These are phyloP conservation scores for Medicago ruthenica DNA, from an alignment of 306 rosid species.

Conservation along the genomic window DNA sequence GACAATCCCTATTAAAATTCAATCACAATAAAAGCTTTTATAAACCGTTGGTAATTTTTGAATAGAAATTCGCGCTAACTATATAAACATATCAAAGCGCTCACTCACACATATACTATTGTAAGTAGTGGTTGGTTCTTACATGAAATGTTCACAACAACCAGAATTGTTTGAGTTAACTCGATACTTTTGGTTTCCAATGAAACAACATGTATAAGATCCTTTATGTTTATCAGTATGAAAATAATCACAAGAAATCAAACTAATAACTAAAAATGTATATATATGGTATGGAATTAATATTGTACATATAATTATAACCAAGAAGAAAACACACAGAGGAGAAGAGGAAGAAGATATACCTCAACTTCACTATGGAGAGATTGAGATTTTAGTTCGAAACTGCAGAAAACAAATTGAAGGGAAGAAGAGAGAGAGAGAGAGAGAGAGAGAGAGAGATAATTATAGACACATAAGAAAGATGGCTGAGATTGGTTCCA, in stretches of 20 bases:
- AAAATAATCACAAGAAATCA: background rate
- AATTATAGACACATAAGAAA: background rate
- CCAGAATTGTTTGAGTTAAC: background rate
- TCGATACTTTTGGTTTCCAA: background rate
- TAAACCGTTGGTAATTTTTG: too few species aligned
- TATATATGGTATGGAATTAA: too few species aligned
- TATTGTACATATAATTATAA: background rate
- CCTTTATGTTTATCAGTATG: too few species aligned
- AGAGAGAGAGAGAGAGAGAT: too few species aligned
- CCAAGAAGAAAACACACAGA: background rate
- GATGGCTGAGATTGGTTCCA: background rate
- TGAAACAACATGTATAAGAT: background rate
- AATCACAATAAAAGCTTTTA: too few species aligned
- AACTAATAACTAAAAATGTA: too few species aligned
- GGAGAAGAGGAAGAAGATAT: background rate
- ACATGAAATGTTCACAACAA: too few species aligned
- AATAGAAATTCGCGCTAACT: too few species aligned
- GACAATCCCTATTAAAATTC: too few species aligned
- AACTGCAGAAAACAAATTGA: conserved; percentile 3
- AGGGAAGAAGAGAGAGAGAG: background rate
- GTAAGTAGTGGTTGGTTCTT: too few species aligned
- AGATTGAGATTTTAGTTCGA: background rate
- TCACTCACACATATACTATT: too few species aligned
- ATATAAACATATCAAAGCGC: too few species aligned
- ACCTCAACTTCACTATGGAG: conserved; percentile 7